phyloP scores from a whole-genome alignment of 371 early-diverging fungal species.

The Mortierella sp. region DNA sequence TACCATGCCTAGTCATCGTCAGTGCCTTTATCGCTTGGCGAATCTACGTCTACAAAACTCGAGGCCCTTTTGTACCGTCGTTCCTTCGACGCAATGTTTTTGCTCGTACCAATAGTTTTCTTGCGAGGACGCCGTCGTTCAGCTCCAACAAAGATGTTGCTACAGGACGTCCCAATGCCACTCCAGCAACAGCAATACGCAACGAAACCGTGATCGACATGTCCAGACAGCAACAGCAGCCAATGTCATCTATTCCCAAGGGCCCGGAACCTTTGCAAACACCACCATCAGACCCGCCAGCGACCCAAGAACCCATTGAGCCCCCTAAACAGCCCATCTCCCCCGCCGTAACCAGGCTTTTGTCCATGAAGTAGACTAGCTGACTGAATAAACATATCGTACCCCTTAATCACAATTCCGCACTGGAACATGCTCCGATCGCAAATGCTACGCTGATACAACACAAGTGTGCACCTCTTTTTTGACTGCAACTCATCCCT shows the following conservation, averaged over 20 bases:
- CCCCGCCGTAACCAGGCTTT: constrained; percentile 25
- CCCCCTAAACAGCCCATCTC: constrained; percentile 9
- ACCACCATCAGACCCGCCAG: constrained; percentile 6
- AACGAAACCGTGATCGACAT: constrained; percentile 35
- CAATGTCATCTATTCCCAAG: constrained; percentile 10
- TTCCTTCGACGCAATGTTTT: constrained; percentile 37
- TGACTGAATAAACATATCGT: not conserved
- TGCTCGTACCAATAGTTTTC: constrained; percentile 34
- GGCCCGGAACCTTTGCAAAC: constrained; percentile 1
- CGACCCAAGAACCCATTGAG: not conserved
- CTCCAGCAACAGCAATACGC: constrained; percentile 18
- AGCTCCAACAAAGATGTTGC: constrained; percentile 13
- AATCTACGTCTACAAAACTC: constrained; percentile 31
- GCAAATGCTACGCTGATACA: not conserved
- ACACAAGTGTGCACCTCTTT: not conserved
- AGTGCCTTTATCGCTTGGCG: constrained; percentile 29
- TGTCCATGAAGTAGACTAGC: constrained; percentile 20
- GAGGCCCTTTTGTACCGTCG: constrained; percentile 27
- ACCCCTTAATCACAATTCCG: not conserved
- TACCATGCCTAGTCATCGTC: constrained; percentile 28
- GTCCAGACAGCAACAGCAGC: constrained; percentile 9
- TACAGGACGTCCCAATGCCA: not conserved
- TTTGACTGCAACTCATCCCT: constrained; percentile 6
- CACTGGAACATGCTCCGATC: not conserved
- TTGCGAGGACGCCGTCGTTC: constrained; percentile 24